Evolutionary conservation across 2,329 filamentous ascomycete species (phyloP).

Genomic region (Verticillium zaregamsianum): DNA sequence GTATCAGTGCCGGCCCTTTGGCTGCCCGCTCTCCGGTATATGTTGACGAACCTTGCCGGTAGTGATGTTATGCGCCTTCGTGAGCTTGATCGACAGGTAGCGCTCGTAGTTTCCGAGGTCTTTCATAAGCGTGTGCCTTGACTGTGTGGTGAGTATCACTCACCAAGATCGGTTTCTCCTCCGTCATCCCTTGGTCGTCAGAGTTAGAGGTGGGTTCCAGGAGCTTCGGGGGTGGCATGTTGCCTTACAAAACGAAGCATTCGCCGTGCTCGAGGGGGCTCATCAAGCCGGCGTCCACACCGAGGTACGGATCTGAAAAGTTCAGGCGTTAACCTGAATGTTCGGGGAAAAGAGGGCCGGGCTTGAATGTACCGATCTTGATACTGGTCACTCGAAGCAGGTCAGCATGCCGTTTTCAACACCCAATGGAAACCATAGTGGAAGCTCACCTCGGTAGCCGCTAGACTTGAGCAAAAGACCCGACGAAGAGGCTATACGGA

Average conservation of each 20-base stretch:
- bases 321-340: not conserved
- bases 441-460: not conserved
- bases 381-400: not conserved
- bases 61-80: constrained; percentile 90
- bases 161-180: not conserved
- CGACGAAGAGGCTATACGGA: constrained; percentile 58
- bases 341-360: not conserved
- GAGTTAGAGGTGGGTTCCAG: not conserved
- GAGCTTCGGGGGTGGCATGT: not conserved
- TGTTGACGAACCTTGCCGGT: constrained; percentile 63
- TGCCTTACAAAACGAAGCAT: not conserved
- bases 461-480: constrained; percentile 40
- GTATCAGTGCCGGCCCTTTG: not conserved
- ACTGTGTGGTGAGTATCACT: not conserved
- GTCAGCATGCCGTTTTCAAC: not conserved
- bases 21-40: not conserved
- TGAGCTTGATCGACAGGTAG: constrained; percentile 69
- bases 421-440: too few species aligned
- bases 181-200: not conserved
- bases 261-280: constrained; percentile 25
- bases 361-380: not conserved
- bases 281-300: constrained; percentile 11
- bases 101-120: constrained; percentile 56
- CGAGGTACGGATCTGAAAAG: not conserved
- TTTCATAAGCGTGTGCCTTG: not conserved